A percentile compares a stretch with the other conserved stretches of the same genome.
These are phyloP conservation scores for Paraurostyla sp. DNA, from an alignment of 73 alveolate genomes.

Conservation along the genomic window DNA sequence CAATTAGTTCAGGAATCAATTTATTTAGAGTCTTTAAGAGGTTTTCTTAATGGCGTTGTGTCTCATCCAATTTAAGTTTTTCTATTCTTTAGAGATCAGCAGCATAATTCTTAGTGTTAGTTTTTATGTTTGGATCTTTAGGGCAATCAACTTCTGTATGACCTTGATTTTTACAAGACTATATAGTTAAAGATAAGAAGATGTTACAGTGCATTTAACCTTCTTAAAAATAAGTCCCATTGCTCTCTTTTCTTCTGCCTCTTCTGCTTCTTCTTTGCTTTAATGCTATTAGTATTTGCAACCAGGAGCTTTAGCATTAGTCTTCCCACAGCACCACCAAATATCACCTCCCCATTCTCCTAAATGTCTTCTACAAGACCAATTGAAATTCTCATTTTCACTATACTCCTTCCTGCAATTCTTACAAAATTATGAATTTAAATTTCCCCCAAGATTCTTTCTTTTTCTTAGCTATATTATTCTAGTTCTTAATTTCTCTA, in stretches of 20 bases:
- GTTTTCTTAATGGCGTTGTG: not conserved
- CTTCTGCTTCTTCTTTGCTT: slow-evolving; percentile 45
- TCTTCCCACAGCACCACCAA: slow-evolving; percentile 64
- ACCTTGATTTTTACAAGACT: slow-evolving; percentile 35
- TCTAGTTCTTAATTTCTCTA: not conserved
- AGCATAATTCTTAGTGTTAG: not conserved
- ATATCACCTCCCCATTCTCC: slow-evolving; percentile 66
- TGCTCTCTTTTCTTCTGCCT: slow-evolving; percentile 8
- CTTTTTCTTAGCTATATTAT: slow-evolving; percentile 1
- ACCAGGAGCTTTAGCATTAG: not conserved
- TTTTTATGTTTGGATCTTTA: slow-evolving; percentile 43
- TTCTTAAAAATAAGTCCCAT: not conserved
- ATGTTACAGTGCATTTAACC: slow-evolving; percentile 23
- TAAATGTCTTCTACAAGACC: slow-evolving; percentile 69
- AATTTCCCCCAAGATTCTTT: not conserved
- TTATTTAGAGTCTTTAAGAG: not conserved
- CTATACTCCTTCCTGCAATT: slow-evolving; percentile 42
- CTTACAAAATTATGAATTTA: slow-evolving; percentile 33
- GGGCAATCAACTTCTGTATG: slow-evolving; percentile 44
- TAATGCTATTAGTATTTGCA: slow-evolving; percentile 35
- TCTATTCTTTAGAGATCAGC: not conserved
- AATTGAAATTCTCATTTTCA: slow-evolving; percentile 66
- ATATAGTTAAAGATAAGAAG: not conserved
- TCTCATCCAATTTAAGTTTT: not conserved
- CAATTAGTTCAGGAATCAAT: not conserved